Evolutionary conservation across 352 stramenopile species (phyloP).

Genomic region (Phytophthora cryptogea): DNA sequence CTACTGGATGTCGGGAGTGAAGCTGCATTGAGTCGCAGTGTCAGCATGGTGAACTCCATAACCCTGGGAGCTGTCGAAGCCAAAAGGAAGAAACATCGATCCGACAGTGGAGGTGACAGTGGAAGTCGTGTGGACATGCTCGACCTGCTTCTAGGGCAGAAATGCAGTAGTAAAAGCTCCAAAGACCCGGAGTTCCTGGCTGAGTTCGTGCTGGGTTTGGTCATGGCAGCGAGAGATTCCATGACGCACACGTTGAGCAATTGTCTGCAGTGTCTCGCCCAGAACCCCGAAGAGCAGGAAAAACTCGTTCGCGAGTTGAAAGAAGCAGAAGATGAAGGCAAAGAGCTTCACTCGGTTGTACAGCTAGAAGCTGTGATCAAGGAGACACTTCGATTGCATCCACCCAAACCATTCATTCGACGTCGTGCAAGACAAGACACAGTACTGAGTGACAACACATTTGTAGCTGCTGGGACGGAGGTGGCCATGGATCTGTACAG

Average conservation of each 20-base stretch:
- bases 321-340: constrained; percentile 7
- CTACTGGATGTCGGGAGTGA: constrained; percentile 40
- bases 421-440: constrained; percentile 53
- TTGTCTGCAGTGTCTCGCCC: constrained; percentile 63
- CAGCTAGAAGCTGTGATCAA: constrained; percentile 62
- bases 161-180: constrained; percentile 22
- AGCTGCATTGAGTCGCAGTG: constrained; percentile 25
- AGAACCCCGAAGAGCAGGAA: constrained; percentile 55
- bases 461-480: constrained; percentile 43
- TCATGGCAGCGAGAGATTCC: constrained; percentile 70
- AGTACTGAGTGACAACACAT: constrained; percentile 59
- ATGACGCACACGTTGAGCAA: constrained; percentile 61
- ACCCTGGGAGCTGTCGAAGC: constrained; percentile 25
- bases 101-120: constrained; percentile 2
- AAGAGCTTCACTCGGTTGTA: constrained; percentile 24
- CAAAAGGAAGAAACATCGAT: constrained; percentile 9
- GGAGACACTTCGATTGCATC: constrained; percentile 65
- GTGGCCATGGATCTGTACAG: constrained; percentile 57
- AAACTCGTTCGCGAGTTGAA: constrained; percentile 34
- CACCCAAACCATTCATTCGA: constrained; percentile 31
- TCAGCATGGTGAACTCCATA: constrained; percentile 25
- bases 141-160: constrained; percentile 22
- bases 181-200: constrained; percentile 39
- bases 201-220: constrained; percentile 72
- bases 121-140: constrained; percentile 22